Evolutionary conservation across 345 rosid genomes (phyloP).

Genomic region (Salix caprea): DNA sequence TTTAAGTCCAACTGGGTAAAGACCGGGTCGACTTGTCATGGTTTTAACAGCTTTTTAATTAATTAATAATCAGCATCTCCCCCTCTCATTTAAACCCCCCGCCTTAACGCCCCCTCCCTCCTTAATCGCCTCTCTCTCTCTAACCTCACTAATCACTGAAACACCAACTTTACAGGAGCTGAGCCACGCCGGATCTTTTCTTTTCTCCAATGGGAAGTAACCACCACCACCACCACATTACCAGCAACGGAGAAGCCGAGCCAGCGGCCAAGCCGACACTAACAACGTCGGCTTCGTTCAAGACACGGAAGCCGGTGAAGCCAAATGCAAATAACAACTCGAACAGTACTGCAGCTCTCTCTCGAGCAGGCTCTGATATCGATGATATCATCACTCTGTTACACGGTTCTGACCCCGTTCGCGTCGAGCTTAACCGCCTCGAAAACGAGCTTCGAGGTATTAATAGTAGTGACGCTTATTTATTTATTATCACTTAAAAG

Average conservation of each 20-base stretch:
- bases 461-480: neutral
- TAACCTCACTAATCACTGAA: neutral
- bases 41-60: neutral
- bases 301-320: slow-evolving; percentile 35
- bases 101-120: slow-evolving; percentile 26
- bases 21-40: no score
- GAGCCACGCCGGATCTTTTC: slow-evolving; percentile 15
- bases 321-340: slow-evolving; percentile 2
- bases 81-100: slow-evolving; percentile 23
- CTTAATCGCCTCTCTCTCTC: slow-evolving; percentile 11
- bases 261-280: slow-evolving; percentile 7
- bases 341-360: slow-evolving; percentile 5
- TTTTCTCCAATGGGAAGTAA: slow-evolving; percentile 21
- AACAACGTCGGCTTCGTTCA: slow-evolving; percentile 38
- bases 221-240: slow-evolving; percentile 8
- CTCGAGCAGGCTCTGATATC: slow-evolving; percentile 34
- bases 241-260: slow-evolving; percentile 34
- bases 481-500: neutral
- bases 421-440: slow-evolving; percentile 49
- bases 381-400: slow-evolving; percentile 39
- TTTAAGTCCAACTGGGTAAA: no score
- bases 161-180: slow-evolving; percentile 9
- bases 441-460: slow-evolving; percentile 46
- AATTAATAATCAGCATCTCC: neutral
- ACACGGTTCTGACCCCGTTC: slow-evolving; percentile 55